A percentile compares a stretch with the other conserved stretches of the same genome.
phyloP scores from a whole-genome alignment of 306 rosid genomes.

The Rosa persica region DNA sequence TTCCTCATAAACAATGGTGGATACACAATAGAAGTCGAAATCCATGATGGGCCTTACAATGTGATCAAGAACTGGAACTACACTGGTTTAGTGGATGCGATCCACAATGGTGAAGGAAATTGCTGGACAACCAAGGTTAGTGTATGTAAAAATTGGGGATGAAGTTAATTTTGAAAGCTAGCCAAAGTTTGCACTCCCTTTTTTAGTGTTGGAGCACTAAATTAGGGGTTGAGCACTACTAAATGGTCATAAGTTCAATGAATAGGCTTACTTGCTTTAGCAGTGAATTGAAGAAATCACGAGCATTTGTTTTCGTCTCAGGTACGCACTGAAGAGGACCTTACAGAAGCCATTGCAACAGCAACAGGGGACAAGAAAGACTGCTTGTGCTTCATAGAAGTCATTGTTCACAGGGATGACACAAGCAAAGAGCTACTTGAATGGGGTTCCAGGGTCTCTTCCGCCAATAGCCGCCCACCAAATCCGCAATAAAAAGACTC shows the following conservation, averaged over 20 bases:
- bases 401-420: constrained; percentile 49
- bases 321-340: constrained; percentile 39
- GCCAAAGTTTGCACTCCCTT: background rate
- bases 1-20: constrained; percentile 55
- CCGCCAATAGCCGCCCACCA: constrained; percentile 48
- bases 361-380: constrained; percentile 38
- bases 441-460: constrained; percentile 52
- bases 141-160: background rate
- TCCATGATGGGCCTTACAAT: constrained; percentile 52
- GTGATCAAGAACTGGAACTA: constrained; percentile 62
- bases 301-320: background rate
- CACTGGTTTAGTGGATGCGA: constrained; percentile 43
- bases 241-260: background rate
- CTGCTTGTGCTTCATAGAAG: constrained; percentile 50
- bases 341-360: constrained; percentile 35
- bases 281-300: background rate
- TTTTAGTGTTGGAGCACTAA: background rate
- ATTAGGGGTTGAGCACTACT: background rate
- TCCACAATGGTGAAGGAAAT: constrained; percentile 50
- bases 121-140: constrained; percentile 44
- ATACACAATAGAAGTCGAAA: constrained; percentile 53
- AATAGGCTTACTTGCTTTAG: background rate
- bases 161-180: background rate
- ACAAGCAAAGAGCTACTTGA: constrained; percentile 52
- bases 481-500: constrained; percentile 33